A percentile compares a stretch with the other conserved stretches of the same genome.
phyloP scores from a whole-genome alignment of 306 rosid species.

The Inga leiocalycina region DNA sequence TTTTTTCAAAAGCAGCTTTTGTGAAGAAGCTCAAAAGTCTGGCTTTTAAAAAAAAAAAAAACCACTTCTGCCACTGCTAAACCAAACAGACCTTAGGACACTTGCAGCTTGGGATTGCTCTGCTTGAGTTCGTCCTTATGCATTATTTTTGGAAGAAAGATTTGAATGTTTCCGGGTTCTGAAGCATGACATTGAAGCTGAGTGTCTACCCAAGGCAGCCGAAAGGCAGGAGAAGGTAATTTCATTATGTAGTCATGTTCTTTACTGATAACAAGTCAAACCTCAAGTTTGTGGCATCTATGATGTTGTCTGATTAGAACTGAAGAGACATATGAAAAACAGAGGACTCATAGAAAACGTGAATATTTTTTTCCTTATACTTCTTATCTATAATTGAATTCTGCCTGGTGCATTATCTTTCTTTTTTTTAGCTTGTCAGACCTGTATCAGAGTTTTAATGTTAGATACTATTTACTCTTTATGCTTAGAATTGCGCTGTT shows the following conservation, averaged over 20 bases:
- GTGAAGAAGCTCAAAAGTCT: too few relatives aligned
- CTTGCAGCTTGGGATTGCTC: slow-evolving; percentile 85
- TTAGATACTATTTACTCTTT: background rate
- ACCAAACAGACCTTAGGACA: too few relatives aligned
- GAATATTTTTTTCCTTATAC: background rate
- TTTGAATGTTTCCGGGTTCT: slow-evolving; percentile 76
- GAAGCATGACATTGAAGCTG: slow-evolving; percentile 85
- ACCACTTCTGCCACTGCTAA: too few relatives aligned
- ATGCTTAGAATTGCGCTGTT: background rate
- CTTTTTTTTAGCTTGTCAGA: background rate
- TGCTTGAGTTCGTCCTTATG: slow-evolving; percentile 69
- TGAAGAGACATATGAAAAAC: background rate
- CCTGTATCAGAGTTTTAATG: background rate
- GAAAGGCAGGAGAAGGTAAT: slow-evolving; percentile 71
- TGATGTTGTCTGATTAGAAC: background rate
- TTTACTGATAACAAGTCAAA: slow-evolving; percentile 7
- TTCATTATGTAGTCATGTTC: background rate
- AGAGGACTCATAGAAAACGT: background rate
- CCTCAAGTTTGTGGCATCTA: background rate
- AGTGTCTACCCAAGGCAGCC: slow-evolving; percentile 74
- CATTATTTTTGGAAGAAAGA: slow-evolving; percentile 83
- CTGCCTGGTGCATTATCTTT: background rate
- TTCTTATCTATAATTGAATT: background rate
- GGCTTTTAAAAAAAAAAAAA: too few relatives aligned
- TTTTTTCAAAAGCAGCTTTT: too few relatives aligned